Conservation (phyloP, 2,329 filamentous ascomycete genomes). For the Trichophaea hybrida region DNA sequence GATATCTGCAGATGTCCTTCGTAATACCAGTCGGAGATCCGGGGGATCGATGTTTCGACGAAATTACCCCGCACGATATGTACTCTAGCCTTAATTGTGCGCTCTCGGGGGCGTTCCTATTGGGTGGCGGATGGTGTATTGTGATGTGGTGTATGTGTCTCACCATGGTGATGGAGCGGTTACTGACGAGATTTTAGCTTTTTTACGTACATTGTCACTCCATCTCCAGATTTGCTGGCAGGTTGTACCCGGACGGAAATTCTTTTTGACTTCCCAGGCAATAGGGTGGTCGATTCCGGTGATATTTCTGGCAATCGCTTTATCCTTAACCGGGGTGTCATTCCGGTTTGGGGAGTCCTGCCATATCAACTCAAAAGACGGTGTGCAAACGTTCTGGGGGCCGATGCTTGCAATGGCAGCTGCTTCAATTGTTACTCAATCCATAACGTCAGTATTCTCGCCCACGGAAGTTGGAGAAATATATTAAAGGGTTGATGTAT, state of each 20-base stretch:
- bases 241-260: conserved; percentile 68
- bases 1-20: conserved; percentile 55
- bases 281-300: conserved; percentile 74
- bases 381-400: conserved; percentile 41
- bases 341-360: conserved; percentile 86
- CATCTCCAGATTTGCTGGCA: conserved; percentile 99
- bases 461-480: neutral
- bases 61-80: conserved; percentile 91
- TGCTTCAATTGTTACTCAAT: conserved; percentile 62
- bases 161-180: neutral
- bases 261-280: conserved; percentile 72
- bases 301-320: conserved; percentile 57
- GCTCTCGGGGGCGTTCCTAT: conserved; percentile 70
- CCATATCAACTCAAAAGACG: conserved; percentile 83
- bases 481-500: conserved; percentile 1
- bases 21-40: conserved; percentile 66
- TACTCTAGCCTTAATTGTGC: conserved; percentile 66
- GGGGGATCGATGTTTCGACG: conserved; percentile 74
- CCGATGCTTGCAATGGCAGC: conserved; percentile 68
- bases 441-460: conserved; percentile 53
- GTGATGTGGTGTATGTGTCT: conserved; percentile 57
- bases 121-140: conserved; percentile 71
- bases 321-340: conserved; percentile 79
- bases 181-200: conserved; percentile 37
- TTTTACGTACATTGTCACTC: conserved; percentile 75